Percentiles rank a stretch among this genome's conserved stretches.
These are phyloP conservation scores for Cladosporium sp. DNA, from an alignment of 2,329 filamentous ascomycete species.

Conservation along the genomic window DNA sequence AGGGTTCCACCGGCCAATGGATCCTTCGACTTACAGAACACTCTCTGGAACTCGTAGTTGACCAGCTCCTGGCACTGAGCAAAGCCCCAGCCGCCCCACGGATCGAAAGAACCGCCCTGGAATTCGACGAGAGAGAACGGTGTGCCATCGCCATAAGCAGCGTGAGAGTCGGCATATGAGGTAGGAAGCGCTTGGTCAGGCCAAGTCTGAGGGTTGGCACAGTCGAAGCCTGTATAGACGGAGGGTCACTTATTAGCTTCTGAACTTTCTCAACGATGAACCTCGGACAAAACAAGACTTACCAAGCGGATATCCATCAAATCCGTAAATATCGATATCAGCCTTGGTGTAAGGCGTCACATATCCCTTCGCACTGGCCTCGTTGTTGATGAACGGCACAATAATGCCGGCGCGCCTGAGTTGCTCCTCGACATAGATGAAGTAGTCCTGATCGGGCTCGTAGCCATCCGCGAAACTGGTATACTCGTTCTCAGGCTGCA, in stretches of 20 bases:
- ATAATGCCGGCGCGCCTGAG: constrained; percentile 55
- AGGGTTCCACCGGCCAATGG: not conserved
- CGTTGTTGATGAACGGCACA: constrained; percentile 61
- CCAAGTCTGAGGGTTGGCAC: constrained; percentile 60
- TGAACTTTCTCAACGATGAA: not conserved
- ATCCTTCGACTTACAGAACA: constrained; percentile 60
- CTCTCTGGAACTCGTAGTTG: constrained; percentile 69
- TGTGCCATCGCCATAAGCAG: constrained; percentile 59
- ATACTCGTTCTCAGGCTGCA: constrained; percentile 83
- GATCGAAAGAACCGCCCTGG: constrained; percentile 56
- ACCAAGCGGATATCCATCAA: constrained; percentile 59
- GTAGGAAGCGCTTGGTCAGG: constrained; percentile 54
- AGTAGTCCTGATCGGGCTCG: constrained; percentile 65
- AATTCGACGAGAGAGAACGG: constrained; percentile 61
- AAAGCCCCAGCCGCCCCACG: constrained; percentile 68
- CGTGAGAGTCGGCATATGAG: constrained; percentile 51
- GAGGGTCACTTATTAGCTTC: not conserved
- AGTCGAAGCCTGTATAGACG: constrained; percentile 43
- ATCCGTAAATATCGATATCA: constrained; percentile 60
- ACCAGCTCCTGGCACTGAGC: constrained; percentile 62
- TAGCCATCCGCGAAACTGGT: constrained; percentile 39
- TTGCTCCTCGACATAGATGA: constrained; percentile 67
- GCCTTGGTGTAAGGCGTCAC: constrained; percentile 57
- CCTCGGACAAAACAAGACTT: not conserved
- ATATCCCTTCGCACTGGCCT: constrained; percentile 57